Conservation (phyloP, 768 basidiomycete genomes). For the Russula vinacea region DNA sequence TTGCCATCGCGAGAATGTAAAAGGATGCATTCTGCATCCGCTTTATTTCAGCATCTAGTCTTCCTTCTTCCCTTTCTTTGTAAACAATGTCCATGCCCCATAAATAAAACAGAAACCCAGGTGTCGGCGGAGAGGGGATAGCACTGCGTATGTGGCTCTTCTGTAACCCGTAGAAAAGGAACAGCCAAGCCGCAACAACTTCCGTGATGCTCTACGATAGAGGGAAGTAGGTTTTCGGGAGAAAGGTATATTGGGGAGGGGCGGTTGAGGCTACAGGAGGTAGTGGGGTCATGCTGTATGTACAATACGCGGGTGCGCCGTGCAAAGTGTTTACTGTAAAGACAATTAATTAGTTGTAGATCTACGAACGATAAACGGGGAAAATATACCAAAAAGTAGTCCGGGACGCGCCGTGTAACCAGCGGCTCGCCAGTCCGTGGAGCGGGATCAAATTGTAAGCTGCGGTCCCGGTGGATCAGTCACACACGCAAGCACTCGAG, state of each 20-base stretch:
- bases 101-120: constrained; percentile 24
- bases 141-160: constrained; percentile 12
- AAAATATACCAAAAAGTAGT: constrained; percentile 81
- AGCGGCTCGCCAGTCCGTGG: constrained; percentile 98
- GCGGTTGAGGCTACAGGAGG: constrained; percentile 29
- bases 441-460: constrained; percentile 99
- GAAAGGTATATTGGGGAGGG: constrained; percentile 30
- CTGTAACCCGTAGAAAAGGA: not conserved
- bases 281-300: constrained; percentile 29
- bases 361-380: not conserved
- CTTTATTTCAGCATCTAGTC: constrained; percentile 29
- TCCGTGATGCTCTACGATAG: constrained; percentile 4
- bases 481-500: constrained; percentile 13
- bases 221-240: constrained; percentile 14
- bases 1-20: constrained; percentile 8
- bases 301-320: constrained; percentile 28
- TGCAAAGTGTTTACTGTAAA: constrained; percentile 24
- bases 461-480: constrained; percentile 36
- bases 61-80: constrained; percentile 24
- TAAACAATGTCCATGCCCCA: constrained; percentile 25
- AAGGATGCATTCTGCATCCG: constrained; percentile 24
- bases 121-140: constrained; percentile 6
- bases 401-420: constrained; percentile 91
- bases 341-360: not conserved
- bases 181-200: constrained; percentile 4